These are phyloP conservation scores for Xylariaceae sp. DNA, from an alignment of 2,329 filamentous ascomycete genomes.

Conservation along the genomic window DNA sequence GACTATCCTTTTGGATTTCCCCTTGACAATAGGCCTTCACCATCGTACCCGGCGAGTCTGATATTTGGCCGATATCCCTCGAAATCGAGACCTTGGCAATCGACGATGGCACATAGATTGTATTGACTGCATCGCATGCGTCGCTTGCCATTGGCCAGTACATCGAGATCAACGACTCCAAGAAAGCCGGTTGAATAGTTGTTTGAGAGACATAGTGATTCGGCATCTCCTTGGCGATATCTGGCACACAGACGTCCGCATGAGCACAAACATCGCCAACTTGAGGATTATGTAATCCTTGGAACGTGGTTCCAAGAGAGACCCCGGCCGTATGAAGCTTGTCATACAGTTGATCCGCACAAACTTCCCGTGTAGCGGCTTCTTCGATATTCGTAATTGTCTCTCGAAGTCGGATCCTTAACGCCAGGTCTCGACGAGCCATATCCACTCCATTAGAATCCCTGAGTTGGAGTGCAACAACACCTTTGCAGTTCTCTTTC, in stretches of 20 bases:
- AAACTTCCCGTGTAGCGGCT: constrained; percentile 29
- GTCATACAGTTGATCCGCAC: constrained; percentile 43
- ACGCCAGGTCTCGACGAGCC: constrained; percentile 28
- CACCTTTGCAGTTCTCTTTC: constrained; percentile 58
- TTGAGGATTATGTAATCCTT: constrained; percentile 46
- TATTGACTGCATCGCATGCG: constrained; percentile 29
- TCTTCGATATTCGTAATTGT: constrained; percentile 31
- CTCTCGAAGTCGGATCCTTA: constrained; percentile 30
- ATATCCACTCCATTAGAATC: constrained; percentile 42
- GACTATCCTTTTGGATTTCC: constrained; percentile 26
- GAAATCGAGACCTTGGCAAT: constrained; percentile 39
- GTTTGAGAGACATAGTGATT: constrained; percentile 33
- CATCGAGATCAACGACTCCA: constrained; percentile 41
- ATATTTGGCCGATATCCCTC: constrained; percentile 24
- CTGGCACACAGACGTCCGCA: constrained; percentile 35
- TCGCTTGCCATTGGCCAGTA: constrained; percentile 40
- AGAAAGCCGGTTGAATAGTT: constrained; percentile 38
- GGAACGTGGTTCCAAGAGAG: constrained; percentile 51
- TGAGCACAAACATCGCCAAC: constrained; percentile 35
- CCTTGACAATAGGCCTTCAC: constrained; percentile 38
- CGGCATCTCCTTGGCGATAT: constrained; percentile 40
- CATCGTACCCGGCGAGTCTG: constrained; percentile 28
- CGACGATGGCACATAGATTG: constrained; percentile 43
- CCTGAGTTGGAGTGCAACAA: constrained; percentile 40
- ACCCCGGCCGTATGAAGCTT: constrained; percentile 45